Conservation (phyloP, 2,329 filamentous ascomycete species). For the Alternaria solani region DNA sequence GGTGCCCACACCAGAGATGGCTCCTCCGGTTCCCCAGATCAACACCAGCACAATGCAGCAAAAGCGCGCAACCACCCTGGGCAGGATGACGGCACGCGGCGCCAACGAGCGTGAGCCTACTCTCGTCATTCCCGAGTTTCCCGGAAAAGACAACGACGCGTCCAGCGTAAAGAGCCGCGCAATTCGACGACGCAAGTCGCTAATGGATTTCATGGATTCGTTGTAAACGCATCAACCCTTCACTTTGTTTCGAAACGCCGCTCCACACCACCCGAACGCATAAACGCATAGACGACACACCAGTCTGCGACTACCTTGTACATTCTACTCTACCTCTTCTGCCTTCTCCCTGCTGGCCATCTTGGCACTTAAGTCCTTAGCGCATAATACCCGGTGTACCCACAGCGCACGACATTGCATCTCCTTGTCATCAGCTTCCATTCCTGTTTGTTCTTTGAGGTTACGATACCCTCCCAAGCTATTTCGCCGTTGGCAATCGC, state of each 20-base stretch:
- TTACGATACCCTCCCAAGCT: conserved; percentile 18
- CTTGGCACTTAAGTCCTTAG: conserved; percentile 1
- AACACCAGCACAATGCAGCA: conserved; percentile 25
- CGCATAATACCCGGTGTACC: conserved; percentile 26
- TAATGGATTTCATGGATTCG: conserved; percentile 46
- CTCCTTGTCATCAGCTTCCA: not conserved
- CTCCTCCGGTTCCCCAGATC: conserved; percentile 32
- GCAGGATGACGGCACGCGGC: conserved; percentile 44
- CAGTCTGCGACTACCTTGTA: conserved; percentile 9
- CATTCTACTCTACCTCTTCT: conserved; percentile 1
- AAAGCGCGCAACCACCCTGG: conserved; percentile 24
- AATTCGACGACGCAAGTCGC: conserved; percentile 48
- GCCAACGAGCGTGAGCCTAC: conserved; percentile 48
- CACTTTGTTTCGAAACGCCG: conserved; percentile 28
- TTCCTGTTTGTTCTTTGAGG: conserved; percentile 8
- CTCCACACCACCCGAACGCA: conserved; percentile 13
- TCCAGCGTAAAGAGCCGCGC: conserved; percentile 36
- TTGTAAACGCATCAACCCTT: conserved; percentile 17
- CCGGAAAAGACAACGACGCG: conserved; percentile 24
- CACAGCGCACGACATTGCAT: conserved; percentile 12
- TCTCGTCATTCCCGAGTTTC: conserved; percentile 45
- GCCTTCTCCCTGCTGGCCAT: conserved; percentile 1
- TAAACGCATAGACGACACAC: conserved; percentile 19
- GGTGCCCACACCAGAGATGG: conserved; percentile 34
- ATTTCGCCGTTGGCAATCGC: conserved; percentile 8